Conservation (phyloP, 495 filamentous ascomycete species). For the Neurospora sp. region DNA sequence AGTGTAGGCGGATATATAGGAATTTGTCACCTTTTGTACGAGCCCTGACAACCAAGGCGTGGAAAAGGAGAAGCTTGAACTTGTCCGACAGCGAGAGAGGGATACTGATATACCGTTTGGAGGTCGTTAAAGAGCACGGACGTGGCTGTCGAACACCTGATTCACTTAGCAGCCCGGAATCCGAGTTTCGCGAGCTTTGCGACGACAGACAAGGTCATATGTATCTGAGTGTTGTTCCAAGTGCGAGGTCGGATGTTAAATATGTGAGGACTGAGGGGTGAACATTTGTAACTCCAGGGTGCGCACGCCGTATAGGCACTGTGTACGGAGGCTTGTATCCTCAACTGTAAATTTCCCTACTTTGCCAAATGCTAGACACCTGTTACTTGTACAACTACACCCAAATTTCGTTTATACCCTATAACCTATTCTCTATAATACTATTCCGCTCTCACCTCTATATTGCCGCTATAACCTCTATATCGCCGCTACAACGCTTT, state of each 20-base stretch:
- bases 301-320: not conserved
- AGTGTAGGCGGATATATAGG: not conserved
- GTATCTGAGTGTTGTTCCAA: not conserved
- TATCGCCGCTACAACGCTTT: too few species aligned
- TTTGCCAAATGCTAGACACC: too few species aligned
- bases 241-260: not conserved
- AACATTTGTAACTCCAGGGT: not conserved
- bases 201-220: not conserved
- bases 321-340: too few species aligned
- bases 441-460: too few species aligned
- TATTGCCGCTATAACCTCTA: too few species aligned
- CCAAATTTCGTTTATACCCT: too few species aligned
- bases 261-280: not conserved
- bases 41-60: not conserved
- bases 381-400: too few species aligned
- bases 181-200: not conserved
- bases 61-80: not conserved
- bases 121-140: not conserved
- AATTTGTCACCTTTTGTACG: not conserved
- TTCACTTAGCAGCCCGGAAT: not conserved
- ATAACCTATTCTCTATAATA: too few species aligned
- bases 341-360: too few species aligned
- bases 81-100: not conserved
- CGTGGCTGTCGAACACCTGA: not conserved
- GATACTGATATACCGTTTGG: not conserved